Base-by-base conservation (phyloP, 2,329 filamentous ascomycete genomes). In the Epicoccum sorghinum region DNA sequence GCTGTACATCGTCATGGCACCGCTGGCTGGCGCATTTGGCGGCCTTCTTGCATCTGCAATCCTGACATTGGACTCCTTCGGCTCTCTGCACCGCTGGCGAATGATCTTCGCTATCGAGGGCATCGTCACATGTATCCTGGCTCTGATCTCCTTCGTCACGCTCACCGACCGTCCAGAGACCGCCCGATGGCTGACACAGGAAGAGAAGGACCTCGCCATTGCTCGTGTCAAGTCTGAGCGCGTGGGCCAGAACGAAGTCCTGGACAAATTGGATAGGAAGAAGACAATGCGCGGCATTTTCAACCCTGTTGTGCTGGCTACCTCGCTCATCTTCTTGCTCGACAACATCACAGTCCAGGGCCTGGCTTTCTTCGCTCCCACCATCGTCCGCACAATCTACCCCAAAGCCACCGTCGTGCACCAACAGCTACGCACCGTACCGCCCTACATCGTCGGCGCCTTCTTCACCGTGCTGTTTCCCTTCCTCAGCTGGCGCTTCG, bases 101-200 rank as follows among this genome's bases (percentile, higher is more conserved):
- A 89, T 89, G 86, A 88, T 90, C 46, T 90, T 90, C 49, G 82
- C 80, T 4, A 84, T 90, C n/a, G 88, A 90, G 67, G 88, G 88
- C 18, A 84, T 89, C 62, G 83, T 89, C 59, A 86, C 84, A 1
- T 78, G 76, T 55, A 78, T 79, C 0, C 70, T 90, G 0, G 79
- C 82, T 0, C n/a, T 89, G 1, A 76, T 90, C 32, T 74, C 82
- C 1, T 88, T 89, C 68, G 60, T 86, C 62, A 87, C 84, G 0
- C 74, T 90, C 14, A 89, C 88, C 0, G 88, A 91, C 67, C 80
- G 87, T 0, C 88, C 88, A 0, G 86, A 82, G 50, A 88, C 86
- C 0, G 88, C 88, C 0, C 75, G 78, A 10, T 91, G 88, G 88
- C 80, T 91, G 1, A 80, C 78, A 0, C 77, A 82, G 23, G 86